These are phyloP conservation scores for Passiflora organensis DNA, from an alignment of 345 rosid genomes.

Conservation along the genomic window DNA sequence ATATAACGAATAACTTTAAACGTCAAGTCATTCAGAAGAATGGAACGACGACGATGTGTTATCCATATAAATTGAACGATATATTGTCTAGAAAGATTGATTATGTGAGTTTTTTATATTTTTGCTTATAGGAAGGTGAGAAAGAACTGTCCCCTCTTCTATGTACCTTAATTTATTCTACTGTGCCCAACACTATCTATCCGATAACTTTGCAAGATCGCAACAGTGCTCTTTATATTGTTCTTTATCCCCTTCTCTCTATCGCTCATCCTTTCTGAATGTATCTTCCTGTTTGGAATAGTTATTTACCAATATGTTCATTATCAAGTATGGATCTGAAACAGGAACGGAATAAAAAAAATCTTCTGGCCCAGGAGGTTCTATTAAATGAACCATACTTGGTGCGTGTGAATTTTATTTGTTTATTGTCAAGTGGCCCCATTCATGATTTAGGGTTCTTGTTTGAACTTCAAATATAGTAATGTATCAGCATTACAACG, in stretches of 20 bases:
- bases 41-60: no score
- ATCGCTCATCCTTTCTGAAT: neutral
- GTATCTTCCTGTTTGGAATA: neutral
- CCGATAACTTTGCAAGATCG: constrained; percentile 44
- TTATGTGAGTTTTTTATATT: no score
- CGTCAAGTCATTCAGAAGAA: no score
- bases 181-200: constrained; percentile 43
- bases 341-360: neutral
- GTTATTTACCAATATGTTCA: neutral
- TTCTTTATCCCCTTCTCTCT: neutral
- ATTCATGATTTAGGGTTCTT: constrained; percentile 23
- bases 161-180: constrained; percentile 38
- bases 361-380: neutral
- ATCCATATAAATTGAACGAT: neutral
- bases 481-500: constrained; percentile 9
- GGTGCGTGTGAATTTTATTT: constrained; percentile 20
- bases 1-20: no score
- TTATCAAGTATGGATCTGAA: neutral
- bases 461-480: constrained; percentile 24
- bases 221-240: constrained; percentile 30
- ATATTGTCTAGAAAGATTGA: constrained; percentile 1
- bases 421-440: constrained; percentile 15
- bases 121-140: no score
- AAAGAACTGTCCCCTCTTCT: constrained; percentile 20
- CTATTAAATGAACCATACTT: constrained; percentile 10